A percentile compares a stretch with the other conserved stretches of the same genome.
Conservation (phyloP, 2,329 filamentous ascomycete species). For the Alternaria incomplexa region DNA sequence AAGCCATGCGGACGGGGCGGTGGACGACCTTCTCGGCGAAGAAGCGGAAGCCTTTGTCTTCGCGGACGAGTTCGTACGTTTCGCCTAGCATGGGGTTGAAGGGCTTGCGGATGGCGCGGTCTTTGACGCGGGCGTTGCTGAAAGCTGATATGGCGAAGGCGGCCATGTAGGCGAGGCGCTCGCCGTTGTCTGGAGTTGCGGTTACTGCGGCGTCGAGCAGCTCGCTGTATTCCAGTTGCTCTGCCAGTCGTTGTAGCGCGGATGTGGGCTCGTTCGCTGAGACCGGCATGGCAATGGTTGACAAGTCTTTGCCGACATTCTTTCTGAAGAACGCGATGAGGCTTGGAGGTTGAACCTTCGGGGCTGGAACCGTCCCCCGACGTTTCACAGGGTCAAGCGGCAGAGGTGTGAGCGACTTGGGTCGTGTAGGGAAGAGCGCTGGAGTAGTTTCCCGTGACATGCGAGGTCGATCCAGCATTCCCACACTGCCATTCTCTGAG, state of each 20-base stretch:
- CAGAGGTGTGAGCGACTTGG: constrained; percentile 77
- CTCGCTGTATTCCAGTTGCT: constrained; percentile 88
- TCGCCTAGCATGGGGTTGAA: constrained; percentile 98
- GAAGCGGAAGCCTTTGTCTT: constrained; percentile 86
- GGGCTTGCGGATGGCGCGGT: constrained; percentile 91
- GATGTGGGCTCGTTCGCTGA: constrained; percentile 94
- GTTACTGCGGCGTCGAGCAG: constrained; percentile 72
- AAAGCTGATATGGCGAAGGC: constrained; percentile 92
- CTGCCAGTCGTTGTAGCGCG: constrained; percentile 83
- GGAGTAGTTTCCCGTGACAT: constrained; percentile 45
- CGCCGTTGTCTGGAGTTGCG: constrained; percentile 61
- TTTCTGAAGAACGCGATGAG: constrained; percentile 94
- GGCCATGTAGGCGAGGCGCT: constrained; percentile 82
- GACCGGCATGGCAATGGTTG: constrained; percentile 96
- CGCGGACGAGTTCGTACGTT: constrained; percentile 89
- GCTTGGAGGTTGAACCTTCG: constrained; percentile 82
- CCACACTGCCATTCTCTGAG: constrained; percentile 61
- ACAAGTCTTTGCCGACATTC: constrained; percentile 97
- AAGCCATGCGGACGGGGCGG: constrained; percentile 88
- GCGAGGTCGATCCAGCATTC: constrained; percentile 47
- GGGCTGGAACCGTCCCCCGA: constrained; percentile 72
- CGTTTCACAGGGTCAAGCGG: constrained; percentile 74
- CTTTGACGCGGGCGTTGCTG: constrained; percentile 80
- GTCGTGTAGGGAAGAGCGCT: constrained; percentile 73
- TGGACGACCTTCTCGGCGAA: constrained; percentile 96